Evolutionary conservation across 23 red algal species (phyloP).

Genomic region (Gracilaria caudata): DNA sequence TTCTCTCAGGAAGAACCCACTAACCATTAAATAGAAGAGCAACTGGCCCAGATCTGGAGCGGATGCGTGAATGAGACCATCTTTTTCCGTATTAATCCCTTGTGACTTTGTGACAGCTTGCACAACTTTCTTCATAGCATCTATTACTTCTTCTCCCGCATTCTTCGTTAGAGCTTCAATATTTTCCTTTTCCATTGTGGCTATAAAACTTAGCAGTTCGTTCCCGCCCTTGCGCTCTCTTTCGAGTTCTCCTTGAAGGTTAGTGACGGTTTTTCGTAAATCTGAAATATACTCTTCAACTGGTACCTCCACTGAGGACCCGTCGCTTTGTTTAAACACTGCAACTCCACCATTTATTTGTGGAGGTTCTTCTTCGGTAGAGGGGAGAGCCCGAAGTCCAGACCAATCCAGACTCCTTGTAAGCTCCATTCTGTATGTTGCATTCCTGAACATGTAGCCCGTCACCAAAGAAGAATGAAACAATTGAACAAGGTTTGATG

Average conservation of each 20-base stretch:
- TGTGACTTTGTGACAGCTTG: slow-evolving; percentile 71
- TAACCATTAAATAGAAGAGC: slow-evolving; percentile 92
- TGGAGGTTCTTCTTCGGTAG: slow-evolving; percentile 31
- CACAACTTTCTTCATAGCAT: slow-evolving; percentile 94
- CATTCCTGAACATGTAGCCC: slow-evolving; percentile 96
- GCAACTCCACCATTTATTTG: slow-evolving; percentile 67
- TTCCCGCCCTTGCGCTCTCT: slow-evolving; percentile 78
- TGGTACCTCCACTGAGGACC: slow-evolving; percentile 74
- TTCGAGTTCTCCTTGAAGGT: slow-evolving; percentile 69
- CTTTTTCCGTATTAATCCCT: slow-evolving; percentile 59
- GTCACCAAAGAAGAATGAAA: slow-evolving; percentile 87
- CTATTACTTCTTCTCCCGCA: slow-evolving; percentile 91
- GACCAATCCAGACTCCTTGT: slow-evolving; percentile 63
- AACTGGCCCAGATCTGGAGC: slow-evolving; percentile 82
- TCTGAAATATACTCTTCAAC: slow-evolving; percentile 81
- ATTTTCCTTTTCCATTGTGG: slow-evolving; percentile 86
- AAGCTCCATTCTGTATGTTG: slow-evolving; percentile 81
- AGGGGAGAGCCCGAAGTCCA: slow-evolving; percentile 40
- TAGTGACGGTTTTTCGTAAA: slow-evolving; percentile 72
- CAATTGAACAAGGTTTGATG: slow-evolving; percentile 84
- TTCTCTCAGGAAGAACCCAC: slow-evolving; percentile 88
- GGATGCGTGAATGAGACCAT: slow-evolving; percentile 65
- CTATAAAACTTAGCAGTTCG: slow-evolving; percentile 84
- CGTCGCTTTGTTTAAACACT: slow-evolving; percentile 77
- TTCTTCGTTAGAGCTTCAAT: slow-evolving; percentile 81